Evolutionary conservation across 73 alveolate genomes (phyloP), one percentile per base, ranked within the genome.

Genomic region (Paramecium bursaria): DNA sequence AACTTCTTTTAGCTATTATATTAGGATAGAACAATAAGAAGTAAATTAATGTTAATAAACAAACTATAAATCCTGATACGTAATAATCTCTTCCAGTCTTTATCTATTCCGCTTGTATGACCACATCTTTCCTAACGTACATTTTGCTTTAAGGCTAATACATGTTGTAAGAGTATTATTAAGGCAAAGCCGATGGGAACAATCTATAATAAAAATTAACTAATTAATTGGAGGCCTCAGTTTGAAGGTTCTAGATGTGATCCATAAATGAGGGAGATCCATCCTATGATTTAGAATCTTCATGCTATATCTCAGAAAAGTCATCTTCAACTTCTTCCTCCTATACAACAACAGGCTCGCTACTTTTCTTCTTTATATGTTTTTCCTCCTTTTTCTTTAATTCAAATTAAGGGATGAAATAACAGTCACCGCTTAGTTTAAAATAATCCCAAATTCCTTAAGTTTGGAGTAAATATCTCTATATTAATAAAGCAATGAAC

Each of bases 371-470:
- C 39, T 17, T n/a, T n/a, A n/a, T n/a, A n/a, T n/a, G n/a, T n/a
- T 14, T 11, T 42, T 53, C 26, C 49, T 55, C 75, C 26, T 46
- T 42, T 10, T 42, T 14, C 49, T 53, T 29, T 35, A 80, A 46
- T 21, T 85, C 27, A 67, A 90, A 90, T 29, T 74, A 42, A 17
- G 95, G 95, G 35, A 73, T 79, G 33, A 50, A 50, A 39, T 87
- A 85, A 48, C 53, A 42, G 67, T 87, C 88, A 23, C 74, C 61
- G 5, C 73, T 53, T 19, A 75, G 26, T 46, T 76, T 76, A 19
- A 90, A 73, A 50, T 87, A 73, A 46, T 87, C 88, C 95, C 95
- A 90, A n/a, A 53, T 73, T 11, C 95, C 95, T 67, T 90, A 54
- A 25, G 74, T 48, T 50, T 80, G 39, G 42, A 73, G 85, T 51